phyloP scores from a whole-genome alignment of 192 early-diverging fungal species.

The Podila minutissima region DNA sequence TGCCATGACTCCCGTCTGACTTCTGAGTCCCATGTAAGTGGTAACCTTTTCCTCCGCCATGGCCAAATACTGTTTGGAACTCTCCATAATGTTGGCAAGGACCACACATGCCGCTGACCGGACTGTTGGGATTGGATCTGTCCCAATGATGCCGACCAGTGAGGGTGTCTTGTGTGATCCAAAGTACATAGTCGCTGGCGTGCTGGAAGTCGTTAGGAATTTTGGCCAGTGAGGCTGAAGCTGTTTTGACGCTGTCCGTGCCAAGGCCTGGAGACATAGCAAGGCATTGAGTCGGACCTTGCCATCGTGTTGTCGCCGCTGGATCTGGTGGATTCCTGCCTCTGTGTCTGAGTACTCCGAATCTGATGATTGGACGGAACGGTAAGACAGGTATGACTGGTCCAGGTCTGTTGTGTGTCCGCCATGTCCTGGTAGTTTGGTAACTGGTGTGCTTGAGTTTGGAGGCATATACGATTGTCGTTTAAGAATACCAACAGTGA shows the following conservation, averaged over 20 bases:
- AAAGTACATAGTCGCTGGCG: conserved; percentile 10
- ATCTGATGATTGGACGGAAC: conserved; percentile 51
- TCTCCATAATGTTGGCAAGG: conserved; percentile 56
- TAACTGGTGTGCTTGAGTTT: neutral
- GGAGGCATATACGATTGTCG: conserved; percentile 20
- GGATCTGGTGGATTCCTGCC: conserved; percentile 23
- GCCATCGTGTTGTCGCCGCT: conserved; percentile 54
- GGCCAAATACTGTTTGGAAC: conserved; percentile 61
- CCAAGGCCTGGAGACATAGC: conserved; percentile 58
- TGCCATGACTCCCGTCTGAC: conserved; percentile 29
- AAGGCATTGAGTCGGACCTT: conserved; percentile 65
- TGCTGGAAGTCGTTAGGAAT: conserved; percentile 57
- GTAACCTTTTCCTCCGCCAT: conserved; percentile 60
- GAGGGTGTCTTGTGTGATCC: conserved; percentile 41
- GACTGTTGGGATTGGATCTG: conserved; percentile 56
- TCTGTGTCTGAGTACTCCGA: conserved; percentile 67
- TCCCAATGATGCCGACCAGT: conserved; percentile 57
- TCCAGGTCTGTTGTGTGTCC: neutral
- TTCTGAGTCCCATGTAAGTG: conserved; percentile 6
- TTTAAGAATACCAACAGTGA: conserved; percentile 26
- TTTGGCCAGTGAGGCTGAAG: conserved; percentile 65
- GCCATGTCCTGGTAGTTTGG: conserved; percentile 4
- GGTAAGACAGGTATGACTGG: neutral
- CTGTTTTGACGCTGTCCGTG: conserved; percentile 54
- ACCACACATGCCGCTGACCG: conserved; percentile 57